Conservation (phyloP, 768 basidiomycete species). For the Suillus americanus region DNA sequence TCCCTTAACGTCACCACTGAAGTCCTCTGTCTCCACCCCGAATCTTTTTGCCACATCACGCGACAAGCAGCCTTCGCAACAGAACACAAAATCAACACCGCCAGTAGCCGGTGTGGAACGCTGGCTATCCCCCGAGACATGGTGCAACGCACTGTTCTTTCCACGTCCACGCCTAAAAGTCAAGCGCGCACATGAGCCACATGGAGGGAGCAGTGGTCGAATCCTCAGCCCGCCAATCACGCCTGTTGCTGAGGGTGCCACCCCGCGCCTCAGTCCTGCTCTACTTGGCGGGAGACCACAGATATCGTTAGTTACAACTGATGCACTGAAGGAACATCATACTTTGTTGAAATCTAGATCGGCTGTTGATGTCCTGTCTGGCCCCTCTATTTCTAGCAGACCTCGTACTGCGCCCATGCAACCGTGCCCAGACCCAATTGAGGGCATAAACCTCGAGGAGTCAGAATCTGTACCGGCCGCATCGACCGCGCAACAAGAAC, state of each 20-base stretch:
- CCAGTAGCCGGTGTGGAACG: slow-evolving; percentile 46
- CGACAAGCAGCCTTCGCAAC: slow-evolving; percentile 10
- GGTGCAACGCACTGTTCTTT: slow-evolving; percentile 80
- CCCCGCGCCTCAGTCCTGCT: slow-evolving; percentile 6
- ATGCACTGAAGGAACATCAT: not conserved
- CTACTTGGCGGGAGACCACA: slow-evolving; percentile 20
- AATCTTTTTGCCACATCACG: slow-evolving; percentile 43
- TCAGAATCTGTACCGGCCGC: not conserved
- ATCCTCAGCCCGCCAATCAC: slow-evolving; percentile 52
- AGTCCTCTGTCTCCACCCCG: slow-evolving; percentile 65
- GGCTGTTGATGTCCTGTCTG: slow-evolving; percentile 16
- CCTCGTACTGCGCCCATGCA: not conserved
- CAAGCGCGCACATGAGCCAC: slow-evolving; percentile 32
- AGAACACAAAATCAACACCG: slow-evolving; percentile 21
- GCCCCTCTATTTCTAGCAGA: slow-evolving; percentile 8
- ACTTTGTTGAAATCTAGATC: slow-evolving; percentile 23
- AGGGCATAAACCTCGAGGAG: not conserved
- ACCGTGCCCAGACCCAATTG: not conserved
- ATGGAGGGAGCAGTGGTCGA: slow-evolving; percentile 22
- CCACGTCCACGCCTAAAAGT: slow-evolving; percentile 71
- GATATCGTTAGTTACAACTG: slow-evolving; percentile 14
- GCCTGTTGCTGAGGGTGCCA: slow-evolving; percentile 33
- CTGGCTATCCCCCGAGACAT: slow-evolving; percentile 74
- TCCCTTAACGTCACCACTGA: slow-evolving; percentile 29
- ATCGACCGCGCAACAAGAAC: slow-evolving; percentile 43